Evolutionary conservation across 2,329 filamentous ascomycete genomes (phyloP).

Genomic region (Emergomyces africanus): DNA sequence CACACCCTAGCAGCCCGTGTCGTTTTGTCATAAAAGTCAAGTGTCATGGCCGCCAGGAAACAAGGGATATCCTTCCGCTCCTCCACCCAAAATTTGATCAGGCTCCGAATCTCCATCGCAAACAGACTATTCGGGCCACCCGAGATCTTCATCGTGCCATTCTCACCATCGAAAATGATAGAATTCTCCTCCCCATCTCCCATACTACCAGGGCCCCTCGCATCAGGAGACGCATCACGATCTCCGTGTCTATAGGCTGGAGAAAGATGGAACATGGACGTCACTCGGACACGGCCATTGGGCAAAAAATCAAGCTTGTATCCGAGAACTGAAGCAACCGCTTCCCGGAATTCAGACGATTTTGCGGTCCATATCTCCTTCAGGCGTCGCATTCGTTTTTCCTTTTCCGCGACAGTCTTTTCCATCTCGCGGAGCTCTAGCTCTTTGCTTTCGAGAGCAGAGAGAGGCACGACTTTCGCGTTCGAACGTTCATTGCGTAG

Average conservation of each 20-base stretch:
- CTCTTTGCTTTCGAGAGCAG: constrained; percentile 61
- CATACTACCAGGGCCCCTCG: constrained; percentile 29
- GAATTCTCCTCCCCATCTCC: constrained; percentile 40
- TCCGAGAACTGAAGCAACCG: constrained; percentile 79
- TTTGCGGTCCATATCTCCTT: constrained; percentile 91
- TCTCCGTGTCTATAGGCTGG: constrained; percentile 32
- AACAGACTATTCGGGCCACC: constrained; percentile 81
- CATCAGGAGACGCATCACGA: constrained; percentile 48
- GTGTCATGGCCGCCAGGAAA: constrained; percentile 76
- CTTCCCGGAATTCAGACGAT: constrained; percentile 87
- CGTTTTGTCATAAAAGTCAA: constrained; percentile 75
- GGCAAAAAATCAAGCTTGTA: constrained; percentile 95
- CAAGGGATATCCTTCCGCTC: constrained; percentile 89
- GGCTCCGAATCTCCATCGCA: constrained; percentile 67
- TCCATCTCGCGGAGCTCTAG: constrained; percentile 63
- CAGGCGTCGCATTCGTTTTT: constrained; percentile 73
- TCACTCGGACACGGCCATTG: constrained; percentile 92
- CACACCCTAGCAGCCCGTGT: constrained; percentile 25
- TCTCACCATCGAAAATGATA: constrained; percentile 79
- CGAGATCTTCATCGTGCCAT: constrained; percentile 94
- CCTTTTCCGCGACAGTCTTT: constrained; percentile 52
- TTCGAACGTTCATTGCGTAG: constrained; percentile 40
- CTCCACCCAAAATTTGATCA: constrained; percentile 93
- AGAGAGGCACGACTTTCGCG: constrained; percentile 57
- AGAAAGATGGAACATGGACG: constrained; percentile 68